A percentile compares a stretch with the other conserved stretches of the same genome.
phyloP scores from a whole-genome alignment of 768 basidiomycete genomes.

The Mycena amicta region DNA sequence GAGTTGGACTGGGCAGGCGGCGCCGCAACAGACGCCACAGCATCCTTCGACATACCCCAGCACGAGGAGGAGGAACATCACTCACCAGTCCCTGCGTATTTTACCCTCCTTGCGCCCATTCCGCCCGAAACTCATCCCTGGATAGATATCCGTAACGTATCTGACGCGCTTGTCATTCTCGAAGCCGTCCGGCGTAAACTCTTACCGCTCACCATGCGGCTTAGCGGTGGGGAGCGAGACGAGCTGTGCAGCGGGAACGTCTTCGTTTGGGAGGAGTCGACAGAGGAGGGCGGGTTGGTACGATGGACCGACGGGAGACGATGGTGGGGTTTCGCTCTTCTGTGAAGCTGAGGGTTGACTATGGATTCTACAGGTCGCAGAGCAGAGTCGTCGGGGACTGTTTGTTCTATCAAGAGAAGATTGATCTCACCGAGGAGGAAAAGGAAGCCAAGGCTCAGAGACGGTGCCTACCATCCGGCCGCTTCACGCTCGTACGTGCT shows the following conservation, averaged over 20 bases:
- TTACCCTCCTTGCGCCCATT: too few species aligned
- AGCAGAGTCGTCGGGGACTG: constrained; percentile 64
- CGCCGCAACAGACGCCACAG: too few species aligned
- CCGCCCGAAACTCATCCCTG: too few species aligned
- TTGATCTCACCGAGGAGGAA: constrained; percentile 58
- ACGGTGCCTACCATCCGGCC: constrained; percentile 10
- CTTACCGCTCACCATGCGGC: constrained; percentile 50
- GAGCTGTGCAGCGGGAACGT: constrained; percentile 52
- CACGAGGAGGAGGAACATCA: too few species aligned
- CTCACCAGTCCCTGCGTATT: too few species aligned
- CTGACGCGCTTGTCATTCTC: constrained; percentile 55
- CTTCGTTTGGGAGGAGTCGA: constrained; percentile 66
- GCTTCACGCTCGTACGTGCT: background rate
- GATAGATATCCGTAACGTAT: constrained; percentile 55
- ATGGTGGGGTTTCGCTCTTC: too few species aligned
- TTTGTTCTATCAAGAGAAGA: constrained; percentile 61
- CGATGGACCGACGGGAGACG: constrained; percentile 65
- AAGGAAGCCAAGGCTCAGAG: constrained; percentile 53
- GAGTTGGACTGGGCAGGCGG: too few species aligned
- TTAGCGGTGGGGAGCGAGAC: constrained; percentile 52
- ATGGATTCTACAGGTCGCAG: constrained; percentile 47
- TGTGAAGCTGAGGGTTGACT: constrained; percentile 19
- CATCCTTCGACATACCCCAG: too few species aligned
- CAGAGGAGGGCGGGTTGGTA: constrained; percentile 49
- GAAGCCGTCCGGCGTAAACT: constrained; percentile 56